A percentile compares a stretch with the other conserved stretches of the same genome.
phyloP scores from a whole-genome alignment of 208 protist species.

The Leptomonas pyrrhocoris region DNA sequence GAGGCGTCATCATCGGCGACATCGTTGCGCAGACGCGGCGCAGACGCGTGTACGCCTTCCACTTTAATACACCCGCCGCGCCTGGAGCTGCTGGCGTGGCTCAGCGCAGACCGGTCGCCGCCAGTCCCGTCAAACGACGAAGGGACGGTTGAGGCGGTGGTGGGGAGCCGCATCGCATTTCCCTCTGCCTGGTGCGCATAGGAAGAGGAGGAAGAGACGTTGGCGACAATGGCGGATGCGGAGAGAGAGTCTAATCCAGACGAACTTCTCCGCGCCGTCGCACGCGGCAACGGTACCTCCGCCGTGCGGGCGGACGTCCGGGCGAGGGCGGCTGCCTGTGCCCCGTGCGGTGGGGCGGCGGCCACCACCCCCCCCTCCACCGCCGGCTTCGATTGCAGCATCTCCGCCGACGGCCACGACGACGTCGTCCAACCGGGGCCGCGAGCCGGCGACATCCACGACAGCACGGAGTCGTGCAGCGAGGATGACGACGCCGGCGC shows the following conservation, averaged over 20 bases:
- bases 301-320: neutral
- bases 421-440: slow-evolving; percentile 2
- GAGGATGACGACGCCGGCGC: neutral
- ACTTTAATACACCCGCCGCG: neutral
- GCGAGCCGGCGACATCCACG: slow-evolving; percentile 10
- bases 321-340: too few species aligned
- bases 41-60: neutral
- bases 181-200: neutral
- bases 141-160: too few species aligned
- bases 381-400: neutral
- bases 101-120: neutral
- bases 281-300: neutral
- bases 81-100: neutral
- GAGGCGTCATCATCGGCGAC: neutral
- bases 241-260: neutral
- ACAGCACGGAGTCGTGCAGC: slow-evolving; percentile 1
- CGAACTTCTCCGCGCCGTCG: neutral
- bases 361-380: neutral
- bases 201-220: too few species aligned
- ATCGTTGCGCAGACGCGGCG: neutral
- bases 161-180: neutral
- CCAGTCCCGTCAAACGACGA: neutral
- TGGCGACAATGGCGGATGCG: neutral
- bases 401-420: neutral
- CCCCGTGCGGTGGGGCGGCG: neutral